Percentiles rank a stretch among this genome's conserved stretches.
phyloP scores from a whole-genome alignment of 129 eudicot species.

The Centrapalus pauciflorus region DNA sequence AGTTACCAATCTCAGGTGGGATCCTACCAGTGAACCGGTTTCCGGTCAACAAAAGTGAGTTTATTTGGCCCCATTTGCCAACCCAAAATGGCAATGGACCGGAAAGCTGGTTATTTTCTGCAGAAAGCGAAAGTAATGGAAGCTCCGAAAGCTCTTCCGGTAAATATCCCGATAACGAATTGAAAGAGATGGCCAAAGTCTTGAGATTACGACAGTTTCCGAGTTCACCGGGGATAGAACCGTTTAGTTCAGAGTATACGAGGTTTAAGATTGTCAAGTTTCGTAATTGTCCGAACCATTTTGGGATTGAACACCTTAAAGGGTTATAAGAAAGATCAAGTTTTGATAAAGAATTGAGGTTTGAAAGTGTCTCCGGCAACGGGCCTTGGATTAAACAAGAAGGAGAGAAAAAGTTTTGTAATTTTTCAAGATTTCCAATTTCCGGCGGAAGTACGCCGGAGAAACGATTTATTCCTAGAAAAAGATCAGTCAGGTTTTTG shows the following conservation, averaged over 20 bases:
- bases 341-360: conserved; percentile 43
- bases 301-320: conserved; percentile 58
- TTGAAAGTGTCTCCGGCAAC: conserved; percentile 55
- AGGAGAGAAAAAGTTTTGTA: conserved; percentile 44
- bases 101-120: conserved; percentile 59
- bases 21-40: conserved; percentile 55
- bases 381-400: conserved; percentile 60
- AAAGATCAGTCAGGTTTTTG: conserved; percentile 48
- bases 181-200: conserved; percentile 62
- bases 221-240: conserved; percentile 58
- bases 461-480: conserved; percentile 58
- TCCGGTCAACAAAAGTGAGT: conserved; percentile 51
- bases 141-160: conserved; percentile 55
- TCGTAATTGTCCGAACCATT: conserved; percentile 35
- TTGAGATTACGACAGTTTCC: conserved; percentile 54
- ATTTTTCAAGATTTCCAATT: conserved; percentile 47
- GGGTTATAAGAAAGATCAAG: conserved; percentile 76
- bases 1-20: conserved; percentile 70
- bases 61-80: conserved; percentile 56
- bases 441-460: conserved; percentile 64
- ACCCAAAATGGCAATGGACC: conserved; percentile 64
- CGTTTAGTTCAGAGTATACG: conserved; percentile 52
- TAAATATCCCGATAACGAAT: conserved; percentile 53
- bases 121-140: conserved; percentile 45
- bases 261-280: conserved; percentile 52